A percentile compares a stretch with the other conserved stretches of the same genome.
These are phyloP conservation scores for Arachis stenosperma DNA, from an alignment of 306 rosid genomes.

Conservation along the genomic window DNA sequence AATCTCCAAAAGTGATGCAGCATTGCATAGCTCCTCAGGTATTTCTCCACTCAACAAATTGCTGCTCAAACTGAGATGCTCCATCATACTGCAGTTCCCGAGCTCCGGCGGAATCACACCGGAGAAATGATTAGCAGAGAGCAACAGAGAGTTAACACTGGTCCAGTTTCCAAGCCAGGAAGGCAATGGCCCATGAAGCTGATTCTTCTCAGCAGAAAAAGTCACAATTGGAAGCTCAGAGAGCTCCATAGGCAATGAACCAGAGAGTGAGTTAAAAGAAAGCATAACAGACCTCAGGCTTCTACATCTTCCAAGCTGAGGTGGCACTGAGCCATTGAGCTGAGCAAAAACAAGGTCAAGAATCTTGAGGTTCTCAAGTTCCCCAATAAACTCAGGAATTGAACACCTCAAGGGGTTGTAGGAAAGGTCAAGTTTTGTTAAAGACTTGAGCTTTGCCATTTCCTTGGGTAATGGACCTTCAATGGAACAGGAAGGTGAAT, in stretches of 20 bases:
- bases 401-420: constrained; percentile 85
- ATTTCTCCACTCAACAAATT: constrained; percentile 71
- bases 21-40: constrained; percentile 81
- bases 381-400: constrained; percentile 76
- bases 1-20: constrained; percentile 69
- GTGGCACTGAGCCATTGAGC: constrained; percentile 80
- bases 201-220: constrained; percentile 84
- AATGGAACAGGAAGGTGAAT: constrained; percentile 64
- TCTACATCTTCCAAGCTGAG: constrained; percentile 78
- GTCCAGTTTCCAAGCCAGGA: constrained; percentile 87
- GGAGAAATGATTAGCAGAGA: constrained; percentile 66
- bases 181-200: constrained; percentile 81
- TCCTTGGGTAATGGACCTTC: constrained; percentile 91
- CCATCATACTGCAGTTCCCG: constrained; percentile 78
- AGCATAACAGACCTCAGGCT: constrained; percentile 69
- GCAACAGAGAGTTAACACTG: constrained; percentile 56
- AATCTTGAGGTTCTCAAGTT: constrained; percentile 61
- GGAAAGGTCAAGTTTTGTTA: constrained; percentile 80
- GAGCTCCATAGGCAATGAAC: constrained; percentile 84
- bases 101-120: constrained; percentile 84
- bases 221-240: constrained; percentile 68
- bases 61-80: constrained; percentile 71
- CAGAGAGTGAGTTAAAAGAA: constrained; percentile 81
- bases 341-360: constrained; percentile 64
- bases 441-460: constrained; percentile 58